Conservation (phyloP, 192 early-diverging fungal species). For the Coemansia sp. region DNA sequence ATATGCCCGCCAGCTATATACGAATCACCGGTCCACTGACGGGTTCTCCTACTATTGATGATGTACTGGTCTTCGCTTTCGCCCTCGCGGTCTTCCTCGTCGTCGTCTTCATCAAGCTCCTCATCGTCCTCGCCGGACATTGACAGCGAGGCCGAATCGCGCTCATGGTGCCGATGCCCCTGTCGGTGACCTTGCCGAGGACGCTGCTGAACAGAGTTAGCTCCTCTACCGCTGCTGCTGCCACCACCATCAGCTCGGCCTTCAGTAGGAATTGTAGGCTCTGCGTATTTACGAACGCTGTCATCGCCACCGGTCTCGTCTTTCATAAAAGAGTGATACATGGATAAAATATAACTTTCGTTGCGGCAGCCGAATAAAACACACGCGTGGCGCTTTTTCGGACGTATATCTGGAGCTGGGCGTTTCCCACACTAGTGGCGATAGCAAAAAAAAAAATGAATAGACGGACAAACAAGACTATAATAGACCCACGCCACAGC, state of each 20-base stretch:
- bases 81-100: background rate
- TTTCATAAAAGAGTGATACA: background rate
- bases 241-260: background rate
- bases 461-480: background rate
- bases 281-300: background rate
- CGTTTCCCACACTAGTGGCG: background rate
- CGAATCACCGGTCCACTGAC: background rate
- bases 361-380: background rate
- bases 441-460: background rate
- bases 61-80: background rate
- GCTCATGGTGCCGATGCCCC: background rate
- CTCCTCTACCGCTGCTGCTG: background rate
- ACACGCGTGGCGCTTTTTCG: background rate
- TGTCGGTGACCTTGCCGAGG: background rate
- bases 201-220: background rate
- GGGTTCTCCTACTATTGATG: background rate
- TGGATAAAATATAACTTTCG: background rate
- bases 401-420: no score
- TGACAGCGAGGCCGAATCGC: conserved; percentile 1
- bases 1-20: background rate
- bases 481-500: background rate
- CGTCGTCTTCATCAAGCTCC: background rate
- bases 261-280: background rate
- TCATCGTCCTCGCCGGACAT: background rate
- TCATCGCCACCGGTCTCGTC: background rate